Evolutionary conservation across 495 filamentous ascomycete species (phyloP).

Genomic region (Glarea lozoyensis): DNA sequence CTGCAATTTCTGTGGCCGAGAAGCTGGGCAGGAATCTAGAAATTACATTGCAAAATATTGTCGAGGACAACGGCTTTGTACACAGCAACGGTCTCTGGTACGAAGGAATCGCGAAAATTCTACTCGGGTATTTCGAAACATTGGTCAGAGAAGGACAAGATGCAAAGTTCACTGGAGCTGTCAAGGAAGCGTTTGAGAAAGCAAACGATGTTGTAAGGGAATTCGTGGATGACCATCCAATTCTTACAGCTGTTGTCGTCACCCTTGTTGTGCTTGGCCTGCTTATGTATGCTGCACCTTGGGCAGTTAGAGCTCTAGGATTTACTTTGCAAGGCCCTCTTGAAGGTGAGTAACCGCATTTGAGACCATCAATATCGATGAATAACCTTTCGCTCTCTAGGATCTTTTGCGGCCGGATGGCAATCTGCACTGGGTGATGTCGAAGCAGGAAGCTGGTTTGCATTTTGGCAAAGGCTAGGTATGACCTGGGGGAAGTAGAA

Average conservation of each 20-base stretch:
- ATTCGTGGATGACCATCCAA: conserved; percentile 36
- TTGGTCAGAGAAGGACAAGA: neutral
- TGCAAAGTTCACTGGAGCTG: neutral
- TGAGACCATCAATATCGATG: neutral
- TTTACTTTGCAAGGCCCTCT: conserved; percentile 40
- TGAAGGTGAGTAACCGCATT: conserved; percentile 25
- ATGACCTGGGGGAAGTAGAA: conserved; percentile 26
- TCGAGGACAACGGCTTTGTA: neutral
- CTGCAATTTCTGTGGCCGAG: too few species aligned
- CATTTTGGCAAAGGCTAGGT: conserved; percentile 42
- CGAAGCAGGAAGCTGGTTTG: conserved; percentile 37
- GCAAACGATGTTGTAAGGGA: conserved; percentile 9
- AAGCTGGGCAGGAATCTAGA: neutral
- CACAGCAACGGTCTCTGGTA: too few species aligned
- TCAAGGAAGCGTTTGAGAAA: neutral
- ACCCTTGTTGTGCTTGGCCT: conserved; percentile 44
- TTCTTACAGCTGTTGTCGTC: conserved; percentile 17
- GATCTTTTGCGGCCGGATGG: conserved; percentile 38
- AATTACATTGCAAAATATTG: neutral
- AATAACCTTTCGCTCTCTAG: conserved; percentile 9
- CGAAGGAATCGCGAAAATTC: neutral
- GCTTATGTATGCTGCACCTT: conserved; percentile 33
- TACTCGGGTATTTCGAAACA: neutral
- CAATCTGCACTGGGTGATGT: conserved; percentile 35
- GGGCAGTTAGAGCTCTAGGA: conserved; percentile 36